Percentiles rank a stretch among this genome's conserved stretches.
Conservation (phyloP, 2,329 filamentous ascomycete species). For the Trichoderma simmonsii region DNA sequence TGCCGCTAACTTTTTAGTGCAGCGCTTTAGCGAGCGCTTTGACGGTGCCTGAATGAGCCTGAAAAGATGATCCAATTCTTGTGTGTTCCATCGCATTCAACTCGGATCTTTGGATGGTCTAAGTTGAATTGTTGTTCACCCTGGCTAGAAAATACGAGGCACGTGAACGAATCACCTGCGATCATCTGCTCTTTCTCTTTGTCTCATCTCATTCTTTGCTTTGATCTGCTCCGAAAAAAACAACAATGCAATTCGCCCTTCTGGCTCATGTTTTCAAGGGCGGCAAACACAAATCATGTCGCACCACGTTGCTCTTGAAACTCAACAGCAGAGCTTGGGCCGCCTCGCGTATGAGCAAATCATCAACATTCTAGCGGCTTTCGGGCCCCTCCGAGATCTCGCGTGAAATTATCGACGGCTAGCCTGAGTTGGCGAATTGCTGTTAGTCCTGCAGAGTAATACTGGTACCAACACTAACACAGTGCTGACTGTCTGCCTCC, state of each 20-base stretch:
- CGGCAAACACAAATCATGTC: background rate
- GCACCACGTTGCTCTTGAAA: slow-evolving; percentile 10
- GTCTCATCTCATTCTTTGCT: background rate
- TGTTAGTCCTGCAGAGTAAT: background rate
- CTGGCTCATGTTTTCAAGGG: background rate
- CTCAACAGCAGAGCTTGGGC: background rate
- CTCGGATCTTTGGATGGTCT: background rate
- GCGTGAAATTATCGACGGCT: background rate
- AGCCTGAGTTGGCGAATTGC: background rate
- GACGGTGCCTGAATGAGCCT: background rate
- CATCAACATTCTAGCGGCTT: background rate
- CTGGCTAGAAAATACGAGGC: background rate
- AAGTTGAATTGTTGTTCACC: background rate
- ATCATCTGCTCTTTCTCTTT: background rate
- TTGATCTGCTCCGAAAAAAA: background rate
- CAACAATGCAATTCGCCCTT: background rate
- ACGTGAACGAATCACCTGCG: background rate
- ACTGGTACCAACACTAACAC: background rate
- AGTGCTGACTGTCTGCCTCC: too few relatives aligned
- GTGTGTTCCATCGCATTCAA: background rate
- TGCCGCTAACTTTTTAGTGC: background rate
- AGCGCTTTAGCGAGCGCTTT: background rate
- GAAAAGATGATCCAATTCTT: background rate
- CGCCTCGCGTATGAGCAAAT: background rate
- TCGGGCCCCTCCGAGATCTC: background rate